Conservation (phyloP, 2,329 filamentous ascomycete species). For the Trichoderma gracile region DNA sequence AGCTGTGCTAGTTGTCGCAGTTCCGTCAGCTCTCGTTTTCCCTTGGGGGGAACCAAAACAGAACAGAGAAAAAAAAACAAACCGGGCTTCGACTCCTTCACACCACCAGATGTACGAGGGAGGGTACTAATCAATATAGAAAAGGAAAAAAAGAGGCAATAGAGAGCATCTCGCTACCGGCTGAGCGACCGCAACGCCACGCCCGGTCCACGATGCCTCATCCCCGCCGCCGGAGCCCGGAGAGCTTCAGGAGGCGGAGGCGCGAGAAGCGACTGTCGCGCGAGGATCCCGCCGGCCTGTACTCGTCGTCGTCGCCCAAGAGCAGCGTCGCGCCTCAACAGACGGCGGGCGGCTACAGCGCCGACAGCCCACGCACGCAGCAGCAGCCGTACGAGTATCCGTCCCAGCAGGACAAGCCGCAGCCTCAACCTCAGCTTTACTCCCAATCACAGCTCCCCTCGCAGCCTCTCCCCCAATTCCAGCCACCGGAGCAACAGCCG, state of each 20-base stretch:
- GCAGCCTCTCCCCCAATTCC: neutral
- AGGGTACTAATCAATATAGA: too few relatives aligned
- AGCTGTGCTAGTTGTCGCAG: neutral
- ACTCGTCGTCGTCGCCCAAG: constrained; percentile 23
- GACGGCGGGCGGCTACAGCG: constrained; percentile 21
- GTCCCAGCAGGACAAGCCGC: constrained; percentile 28
- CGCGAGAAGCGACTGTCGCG: constrained; percentile 39
- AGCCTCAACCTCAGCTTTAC: constrained; percentile 16
- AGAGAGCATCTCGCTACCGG: neutral
- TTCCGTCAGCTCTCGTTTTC: constrained; percentile 19
- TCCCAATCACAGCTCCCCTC: constrained; percentile 25
- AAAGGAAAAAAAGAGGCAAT: neutral
- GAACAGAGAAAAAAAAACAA: neutral
- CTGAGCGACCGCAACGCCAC: neutral
- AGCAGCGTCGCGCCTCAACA: constrained; percentile 26
- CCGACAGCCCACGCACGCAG: constrained; percentile 23
- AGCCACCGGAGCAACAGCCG: too few relatives aligned
- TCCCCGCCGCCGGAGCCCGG: constrained; percentile 57
- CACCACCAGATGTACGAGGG: neutral
- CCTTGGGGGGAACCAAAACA: constrained; percentile 16
- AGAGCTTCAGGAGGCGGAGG: constrained; percentile 54
- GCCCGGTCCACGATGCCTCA: constrained; percentile 53
- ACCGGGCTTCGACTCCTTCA: constrained; percentile 6
- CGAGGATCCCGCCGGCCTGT: constrained; percentile 32
- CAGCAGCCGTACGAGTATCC: constrained; percentile 13